phyloP scores from a whole-genome alignment of 2,329 filamentous ascomycete genomes.

The Alternaria brassicae region DNA sequence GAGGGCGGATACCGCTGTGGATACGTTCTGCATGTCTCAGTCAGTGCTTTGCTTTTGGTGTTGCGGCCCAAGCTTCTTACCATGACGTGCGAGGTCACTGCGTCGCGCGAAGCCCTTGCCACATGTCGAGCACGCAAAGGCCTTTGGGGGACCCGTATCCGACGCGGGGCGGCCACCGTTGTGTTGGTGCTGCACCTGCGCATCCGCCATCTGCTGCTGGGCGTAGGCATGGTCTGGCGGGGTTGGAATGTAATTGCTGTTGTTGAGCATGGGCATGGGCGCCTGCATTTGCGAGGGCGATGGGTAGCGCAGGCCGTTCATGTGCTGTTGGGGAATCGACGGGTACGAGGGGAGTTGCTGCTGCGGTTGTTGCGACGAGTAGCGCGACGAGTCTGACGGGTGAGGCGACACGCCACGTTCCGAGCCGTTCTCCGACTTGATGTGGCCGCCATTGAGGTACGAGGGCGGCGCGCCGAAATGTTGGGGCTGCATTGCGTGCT shows the following conservation, averaged over 20 bases:
- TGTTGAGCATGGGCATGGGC: slow-evolving; percentile 63
- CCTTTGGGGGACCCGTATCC: slow-evolving; percentile 67
- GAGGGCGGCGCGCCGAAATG: slow-evolving; percentile 58
- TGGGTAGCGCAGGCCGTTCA: slow-evolving; percentile 62
- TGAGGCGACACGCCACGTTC: slow-evolving; percentile 65
- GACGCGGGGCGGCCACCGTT: slow-evolving; percentile 53
- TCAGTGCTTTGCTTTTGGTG: slow-evolving; percentile 43
- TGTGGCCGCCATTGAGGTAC: slow-evolving; percentile 57
- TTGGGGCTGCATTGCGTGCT: slow-evolving; percentile 53
- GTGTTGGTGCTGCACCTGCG: slow-evolving; percentile 51
- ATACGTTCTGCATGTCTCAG: slow-evolving; percentile 75
- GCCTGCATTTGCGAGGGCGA: slow-evolving; percentile 60
- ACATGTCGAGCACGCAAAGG: slow-evolving; percentile 89
- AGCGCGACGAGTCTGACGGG: slow-evolving; percentile 63
- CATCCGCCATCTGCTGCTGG: slow-evolving; percentile 49
- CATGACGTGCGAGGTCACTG: slow-evolving; percentile 93
- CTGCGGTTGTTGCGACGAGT: slow-evolving; percentile 64
- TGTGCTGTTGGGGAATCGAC: slow-evolving; percentile 58
- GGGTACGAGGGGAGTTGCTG: slow-evolving; percentile 58
- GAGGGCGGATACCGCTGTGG: slow-evolving; percentile 87
- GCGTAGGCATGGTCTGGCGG: slow-evolving; percentile 57
- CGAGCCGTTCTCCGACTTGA: slow-evolving; percentile 65
- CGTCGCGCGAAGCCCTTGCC: slow-evolving; percentile 89
- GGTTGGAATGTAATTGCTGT: slow-evolving; percentile 62
- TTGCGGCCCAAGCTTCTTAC: slow-evolving; percentile 64